Base-by-base conservation (phyloP, 2,329 filamentous ascomycete species). In the Mollisiaceae sp. region DNA sequence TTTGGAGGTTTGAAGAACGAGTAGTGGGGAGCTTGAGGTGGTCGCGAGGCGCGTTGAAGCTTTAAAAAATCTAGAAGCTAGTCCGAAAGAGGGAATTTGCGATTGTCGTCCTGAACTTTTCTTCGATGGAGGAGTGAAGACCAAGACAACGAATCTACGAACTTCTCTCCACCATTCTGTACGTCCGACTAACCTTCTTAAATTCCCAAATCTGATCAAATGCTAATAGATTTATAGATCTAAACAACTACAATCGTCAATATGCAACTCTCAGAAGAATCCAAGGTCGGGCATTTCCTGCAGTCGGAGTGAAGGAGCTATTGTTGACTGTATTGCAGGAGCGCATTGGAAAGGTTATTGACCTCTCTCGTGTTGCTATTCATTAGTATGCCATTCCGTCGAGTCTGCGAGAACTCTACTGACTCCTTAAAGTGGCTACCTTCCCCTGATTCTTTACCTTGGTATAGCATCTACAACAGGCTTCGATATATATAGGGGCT, bases 281-380 rank as follows among this genome's bases (percentile, higher is more conserved):
- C 94, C 77, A 98, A 98, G 91, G 94, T 97, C 78, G 71, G 78
- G 57, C 41, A 38, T 55, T 54, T 45, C 35, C 32, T 43, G 38
- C 32, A 41, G 12, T 12, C 15, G 35, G 24, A 11, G 18, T 18
- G 8, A 22, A 61, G 59, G 59, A 59, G 43, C 55, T 65, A 60
- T 50, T 62, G 55, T 68, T 75, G 55, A 76, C 56, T 61, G 36
- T 43, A 59, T 32, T 60, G 72, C 75, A 97, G 94, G 95, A 99
- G 90, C 93, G 95, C 85, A 97, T 99, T 81, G 90, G 92, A 77
- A 94, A 94, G 85, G 86, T 98, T 82, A 95, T 99, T 79, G 95
- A 98, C 81, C 83, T 97, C 79, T 95, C 93, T 69, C 89, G 94
- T 76, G 90, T 97, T 75, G 93, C 92, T 66, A 91, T 99, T 77